phyloP scores from a whole-genome alignment of 176 grass and related monocot species.

The Carex pumila region DNA sequence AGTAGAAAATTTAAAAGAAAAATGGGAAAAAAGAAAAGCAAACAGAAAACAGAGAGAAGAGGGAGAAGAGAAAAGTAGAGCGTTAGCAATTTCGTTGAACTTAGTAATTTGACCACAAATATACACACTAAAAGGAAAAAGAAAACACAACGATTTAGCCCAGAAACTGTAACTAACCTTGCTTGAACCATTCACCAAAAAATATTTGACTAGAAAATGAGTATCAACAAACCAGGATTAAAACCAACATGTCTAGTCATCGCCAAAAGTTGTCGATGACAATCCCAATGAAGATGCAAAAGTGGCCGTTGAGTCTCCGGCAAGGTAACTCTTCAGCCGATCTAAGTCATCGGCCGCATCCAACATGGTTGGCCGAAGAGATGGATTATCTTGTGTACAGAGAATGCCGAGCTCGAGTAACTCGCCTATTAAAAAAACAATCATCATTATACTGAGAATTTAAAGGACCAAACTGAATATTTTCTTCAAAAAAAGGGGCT shows the following conservation, averaged over 20 bases:
- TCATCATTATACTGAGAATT: neutral
- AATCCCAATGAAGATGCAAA: constrained; percentile 63
- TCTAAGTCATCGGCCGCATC: constrained; percentile 72
- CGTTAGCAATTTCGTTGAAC: neutral
- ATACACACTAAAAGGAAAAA: neutral
- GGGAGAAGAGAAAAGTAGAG: neutral
- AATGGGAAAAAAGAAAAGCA: neutral
- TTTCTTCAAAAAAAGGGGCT: neutral
- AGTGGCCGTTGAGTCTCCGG: constrained; percentile 66
- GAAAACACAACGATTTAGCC: neutral
- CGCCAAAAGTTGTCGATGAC: constrained; percentile 54
- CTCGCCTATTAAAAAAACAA: constrained; percentile 29
- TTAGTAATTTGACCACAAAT: neutral
- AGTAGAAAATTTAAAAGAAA: neutral
- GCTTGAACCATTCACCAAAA: neutral
- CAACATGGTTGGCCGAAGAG: constrained; percentile 67
- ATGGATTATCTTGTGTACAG: constrained; percentile 54
- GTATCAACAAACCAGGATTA: neutral
- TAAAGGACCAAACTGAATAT: too few relatives aligned
- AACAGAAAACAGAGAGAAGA: neutral
- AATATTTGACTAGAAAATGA: neutral
- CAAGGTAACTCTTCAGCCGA: constrained; percentile 66
- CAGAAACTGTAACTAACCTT: neutral
- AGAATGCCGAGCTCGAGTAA: constrained; percentile 76
- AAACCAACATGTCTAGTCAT: constrained; percentile 8